phyloP scores from a whole-genome alignment of 441 rosid species.

The Populus hybrid region DNA sequence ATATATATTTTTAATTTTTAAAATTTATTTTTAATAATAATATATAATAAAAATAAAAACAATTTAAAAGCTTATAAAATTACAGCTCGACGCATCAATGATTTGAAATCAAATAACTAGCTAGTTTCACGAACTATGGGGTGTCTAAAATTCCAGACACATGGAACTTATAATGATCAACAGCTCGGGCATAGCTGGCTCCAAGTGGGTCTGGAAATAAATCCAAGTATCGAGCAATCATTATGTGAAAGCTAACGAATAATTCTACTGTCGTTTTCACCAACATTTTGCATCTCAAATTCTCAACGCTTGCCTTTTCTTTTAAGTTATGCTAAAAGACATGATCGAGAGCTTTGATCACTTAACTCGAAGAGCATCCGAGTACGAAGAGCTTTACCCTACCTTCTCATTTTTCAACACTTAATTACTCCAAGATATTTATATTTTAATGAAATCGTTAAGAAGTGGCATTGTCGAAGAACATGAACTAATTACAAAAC shows the following conservation, averaged over 20 bases:
- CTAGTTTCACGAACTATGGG: too few species aligned
- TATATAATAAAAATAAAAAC: too few species aligned
- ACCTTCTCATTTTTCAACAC: not conserved
- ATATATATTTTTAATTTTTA: too few species aligned
- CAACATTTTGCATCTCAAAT: not conserved
- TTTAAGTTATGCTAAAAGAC: not conserved
- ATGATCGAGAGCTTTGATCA: not conserved
- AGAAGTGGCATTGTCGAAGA: not conserved
- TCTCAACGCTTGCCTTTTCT: not conserved
- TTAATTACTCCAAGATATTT: not conserved
- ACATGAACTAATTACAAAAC: not conserved
- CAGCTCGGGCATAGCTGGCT: not conserved
- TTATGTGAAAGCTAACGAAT: not conserved
- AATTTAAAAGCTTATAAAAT: too few species aligned
- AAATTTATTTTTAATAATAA: too few species aligned
- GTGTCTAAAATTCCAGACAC: not conserved
- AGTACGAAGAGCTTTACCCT: not conserved
- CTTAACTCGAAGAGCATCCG: not conserved
- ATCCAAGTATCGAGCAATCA: not conserved
- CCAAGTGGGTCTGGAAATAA: not conserved
- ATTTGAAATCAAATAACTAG: not conserved
- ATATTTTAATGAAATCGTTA: not conserved
- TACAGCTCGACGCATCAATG: not conserved
- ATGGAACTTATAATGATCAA: not conserved
- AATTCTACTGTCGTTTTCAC: not conserved